A percentile compares a stretch with the other conserved stretches of the same genome.
These are phyloP conservation scores for Globisporangium solare DNA, from an alignment of 352 stramenopile species.

Conservation along the genomic window DNA sequence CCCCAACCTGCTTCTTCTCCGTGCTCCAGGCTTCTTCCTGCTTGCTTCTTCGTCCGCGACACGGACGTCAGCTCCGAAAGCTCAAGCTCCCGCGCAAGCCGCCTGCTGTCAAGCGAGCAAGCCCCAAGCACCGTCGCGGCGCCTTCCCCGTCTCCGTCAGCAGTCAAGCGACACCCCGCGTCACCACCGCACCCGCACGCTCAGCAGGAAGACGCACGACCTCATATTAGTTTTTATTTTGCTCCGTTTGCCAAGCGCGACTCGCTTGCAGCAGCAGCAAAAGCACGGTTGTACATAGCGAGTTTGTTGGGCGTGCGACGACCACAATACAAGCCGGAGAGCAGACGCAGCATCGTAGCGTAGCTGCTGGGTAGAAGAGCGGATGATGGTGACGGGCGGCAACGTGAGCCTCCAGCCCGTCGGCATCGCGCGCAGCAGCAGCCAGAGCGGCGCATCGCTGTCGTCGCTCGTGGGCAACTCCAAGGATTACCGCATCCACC, in stretches of 20 bases:
- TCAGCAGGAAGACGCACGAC: slow-evolving; percentile 12
- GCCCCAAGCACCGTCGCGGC: too few relatives aligned
- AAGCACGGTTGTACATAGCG: too few relatives aligned
- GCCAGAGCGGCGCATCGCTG: slow-evolving; percentile 1
- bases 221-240: slow-evolving; percentile 1
- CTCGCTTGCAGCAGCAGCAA: background rate
- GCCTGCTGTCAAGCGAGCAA: background rate
- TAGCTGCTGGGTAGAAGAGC: background rate
- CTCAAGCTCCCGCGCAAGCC: slow-evolving; percentile 6
- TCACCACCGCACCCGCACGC: slow-evolving; percentile 6
- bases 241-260: background rate
- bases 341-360: background rate
- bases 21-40: background rate
- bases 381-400: slow-evolving; percentile 4
- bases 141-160: background rate
- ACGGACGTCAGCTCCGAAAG: slow-evolving; percentile 12
- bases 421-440: slow-evolving; percentile 8
- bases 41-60: slow-evolving; percentile 6
- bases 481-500: slow-evolving; percentile 19
- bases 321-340: slow-evolving; percentile 4
- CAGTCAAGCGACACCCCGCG: slow-evolving; percentile 3
- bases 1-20: slow-evolving; percentile 2
- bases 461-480: slow-evolving; percentile 15
- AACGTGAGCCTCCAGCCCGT: slow-evolving; percentile 8
- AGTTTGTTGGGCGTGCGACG: slow-evolving; percentile 1